Evolutionary conservation across 345 rosid genomes (phyloP), one percentile per base, ranked within the genome.

Genomic region (Brassica juncea): DNA sequence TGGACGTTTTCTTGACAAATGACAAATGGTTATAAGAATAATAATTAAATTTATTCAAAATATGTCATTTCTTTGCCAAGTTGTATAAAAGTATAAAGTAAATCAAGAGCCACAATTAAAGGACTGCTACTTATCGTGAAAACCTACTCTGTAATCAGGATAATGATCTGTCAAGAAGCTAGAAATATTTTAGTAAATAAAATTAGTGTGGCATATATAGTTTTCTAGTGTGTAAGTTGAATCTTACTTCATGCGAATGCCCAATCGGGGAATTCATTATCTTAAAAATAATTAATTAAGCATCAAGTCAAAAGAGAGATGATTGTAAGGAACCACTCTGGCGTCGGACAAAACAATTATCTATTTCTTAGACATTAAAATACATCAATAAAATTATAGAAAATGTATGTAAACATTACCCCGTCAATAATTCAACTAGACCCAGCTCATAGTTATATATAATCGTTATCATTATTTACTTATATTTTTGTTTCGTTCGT

Each of bases 151-250:
- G 52, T 59, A 62, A 47, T 60, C 32, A 25, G 34, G 72, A 52
- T 69, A 47, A 47, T 11, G 54, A 47, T 12, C 78, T 79, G 78
- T 80, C 75, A 74, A 55, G 23, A 49, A 21, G 19, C 19, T 71
- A 15, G 4, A 75, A 27, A 3, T 55, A 12, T 37, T 37, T 54
- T 25, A 47, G 54, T 47, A 16, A 3, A n/a, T 12, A 37, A 47
- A 65, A 16, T 66, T 14, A 4, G 23, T 19, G 19, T 58, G 23
- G 12, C 44, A 57, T 12, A 57, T 57, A 42, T 25, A 30, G 31
- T 58, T 72, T 73, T 47, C 9, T 67, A 68, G 66, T 73, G 58
- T 79, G 65, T 60, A 61, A 68, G 70, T 79, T 79, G 82, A 73
- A 79, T 59, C 42, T 59, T 66, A 78, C 42, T 55, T 39, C 65